A percentile compares a stretch with the other conserved stretches of the same genome.
Evolutionary conservation across 768 basidiomycete genomes (phyloP).

Genomic region (Kwoniella shandongensis): DNA sequence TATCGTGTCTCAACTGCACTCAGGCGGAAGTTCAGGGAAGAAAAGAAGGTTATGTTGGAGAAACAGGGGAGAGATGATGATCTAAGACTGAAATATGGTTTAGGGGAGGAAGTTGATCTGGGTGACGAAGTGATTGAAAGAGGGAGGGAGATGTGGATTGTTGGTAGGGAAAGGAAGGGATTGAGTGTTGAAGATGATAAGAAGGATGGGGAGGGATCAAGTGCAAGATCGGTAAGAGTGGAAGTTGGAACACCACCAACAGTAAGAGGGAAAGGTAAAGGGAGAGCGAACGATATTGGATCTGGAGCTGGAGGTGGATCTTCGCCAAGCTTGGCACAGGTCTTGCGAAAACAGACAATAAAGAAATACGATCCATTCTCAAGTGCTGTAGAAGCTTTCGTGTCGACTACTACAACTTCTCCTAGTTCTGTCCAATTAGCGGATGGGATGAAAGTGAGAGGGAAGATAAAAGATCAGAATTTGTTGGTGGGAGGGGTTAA

Average conservation of each 20-base stretch:
- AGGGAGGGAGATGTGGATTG: slow-evolving; percentile 61
- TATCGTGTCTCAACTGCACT: slow-evolving; percentile 73
- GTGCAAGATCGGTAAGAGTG: slow-evolving; percentile 5
- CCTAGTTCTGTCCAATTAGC: not conserved
- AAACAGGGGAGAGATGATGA: slow-evolving; percentile 69
- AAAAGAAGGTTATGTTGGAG: slow-evolving; percentile 75
- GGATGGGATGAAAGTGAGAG: slow-evolving; percentile 17
- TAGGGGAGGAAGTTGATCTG: slow-evolving; percentile 70
- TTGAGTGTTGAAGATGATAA: slow-evolving; percentile 11
- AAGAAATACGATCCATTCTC: slow-evolving; percentile 48
- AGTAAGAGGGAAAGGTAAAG: slow-evolving; percentile 19
- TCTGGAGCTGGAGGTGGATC: too few species aligned
- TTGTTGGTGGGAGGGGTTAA: slow-evolving; percentile 1
- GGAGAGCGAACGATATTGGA: slow-evolving; percentile 1
- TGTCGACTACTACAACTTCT: slow-evolving; percentile 7
- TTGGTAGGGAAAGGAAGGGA: slow-evolving; percentile 61
- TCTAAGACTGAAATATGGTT: slow-evolving; percentile 71
- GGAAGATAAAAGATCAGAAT: slow-evolving; percentile 30
- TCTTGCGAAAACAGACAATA: slow-evolving; percentile 36
- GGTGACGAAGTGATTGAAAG: slow-evolving; percentile 50
- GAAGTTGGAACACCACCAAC: slow-evolving; percentile 3
- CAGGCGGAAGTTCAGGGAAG: slow-evolving; percentile 78
- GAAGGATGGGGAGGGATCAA: slow-evolving; percentile 1
- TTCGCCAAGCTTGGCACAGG: slow-evolving; percentile 23
- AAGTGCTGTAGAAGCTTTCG: slow-evolving; percentile 13